phyloP scores from a whole-genome alignment of 768 basidiomycete species.

The Trametes coccinea region DNA sequence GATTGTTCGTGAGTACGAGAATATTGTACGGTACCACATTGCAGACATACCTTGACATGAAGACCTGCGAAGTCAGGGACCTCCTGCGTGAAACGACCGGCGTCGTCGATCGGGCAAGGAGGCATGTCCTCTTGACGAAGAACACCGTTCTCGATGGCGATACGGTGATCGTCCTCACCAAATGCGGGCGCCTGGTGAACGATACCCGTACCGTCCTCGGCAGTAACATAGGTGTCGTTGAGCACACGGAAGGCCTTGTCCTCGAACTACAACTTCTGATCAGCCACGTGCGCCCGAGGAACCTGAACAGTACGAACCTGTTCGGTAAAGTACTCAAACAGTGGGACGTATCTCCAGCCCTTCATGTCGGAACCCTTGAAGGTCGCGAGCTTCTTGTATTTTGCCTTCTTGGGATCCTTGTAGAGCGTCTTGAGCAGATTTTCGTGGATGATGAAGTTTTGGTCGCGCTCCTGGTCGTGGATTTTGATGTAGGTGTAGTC shows the following conservation, averaged over 20 bases:
- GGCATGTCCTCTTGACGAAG: slow-evolving; percentile 89
- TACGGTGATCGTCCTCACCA: slow-evolving; percentile 97
- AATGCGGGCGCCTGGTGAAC: slow-evolving; percentile 99
- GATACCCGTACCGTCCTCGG: slow-evolving; percentile 92
- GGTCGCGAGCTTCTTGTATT: slow-evolving; percentile 86
- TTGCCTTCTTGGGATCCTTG: slow-evolving; percentile 97
- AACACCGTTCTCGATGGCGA: slow-evolving; percentile 82
- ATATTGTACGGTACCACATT: background rate
- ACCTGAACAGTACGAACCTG: slow-evolving; percentile 52
- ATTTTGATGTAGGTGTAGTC: slow-evolving; percentile 97
- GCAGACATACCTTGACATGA: slow-evolving; percentile 75
- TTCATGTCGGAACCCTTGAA: slow-evolving; percentile 94
- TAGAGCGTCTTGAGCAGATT: slow-evolving; percentile 82
- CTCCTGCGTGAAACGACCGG: slow-evolving; percentile 82
- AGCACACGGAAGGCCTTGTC: slow-evolving; percentile 90
- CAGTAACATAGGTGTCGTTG: slow-evolving; percentile 90
- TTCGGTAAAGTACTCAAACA: slow-evolving; percentile 97
- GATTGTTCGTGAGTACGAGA: background rate
- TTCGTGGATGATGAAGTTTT: slow-evolving; percentile 92
- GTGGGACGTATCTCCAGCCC: slow-evolving; percentile 91
- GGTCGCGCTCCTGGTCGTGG: slow-evolving; percentile 81
- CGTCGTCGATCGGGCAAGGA: slow-evolving; percentile 93
- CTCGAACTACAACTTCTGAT: slow-evolving; percentile 61
- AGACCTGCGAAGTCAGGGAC: slow-evolving; percentile 88
- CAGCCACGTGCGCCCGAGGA: background rate